phyloP scores from a whole-genome alignment of 192 early-diverging fungal species.

The Podila epigama region DNA sequence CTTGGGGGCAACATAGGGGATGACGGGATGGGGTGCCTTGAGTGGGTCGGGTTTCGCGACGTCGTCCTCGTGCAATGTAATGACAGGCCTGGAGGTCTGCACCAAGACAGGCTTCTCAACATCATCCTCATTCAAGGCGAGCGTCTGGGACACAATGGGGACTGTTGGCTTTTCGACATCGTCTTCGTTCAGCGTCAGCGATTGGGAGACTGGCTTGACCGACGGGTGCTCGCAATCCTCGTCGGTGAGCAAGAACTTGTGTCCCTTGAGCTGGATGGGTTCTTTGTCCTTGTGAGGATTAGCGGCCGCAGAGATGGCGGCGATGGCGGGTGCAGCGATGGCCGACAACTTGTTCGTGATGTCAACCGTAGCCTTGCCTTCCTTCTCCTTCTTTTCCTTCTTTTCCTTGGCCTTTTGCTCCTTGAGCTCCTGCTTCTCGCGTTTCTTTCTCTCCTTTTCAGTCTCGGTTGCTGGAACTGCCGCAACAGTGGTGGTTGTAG shows the following conservation, averaged over 20 bases:
- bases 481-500: no score
- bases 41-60: slow-evolving; percentile 14
- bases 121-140: slow-evolving; percentile 21
- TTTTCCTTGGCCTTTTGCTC: slow-evolving; percentile 4
- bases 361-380: neutral
- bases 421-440: neutral
- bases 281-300: neutral
- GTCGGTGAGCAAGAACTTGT: neutral
- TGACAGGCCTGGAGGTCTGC: neutral
- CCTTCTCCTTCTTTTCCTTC: slow-evolving; percentile 1
- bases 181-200: slow-evolving; percentile 11
- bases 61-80: slow-evolving; percentile 11
- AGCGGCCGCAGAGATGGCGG: neutral
- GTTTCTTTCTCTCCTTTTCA: neutral
- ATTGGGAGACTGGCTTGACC: neutral
- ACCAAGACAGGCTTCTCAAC: slow-evolving; percentile 10
- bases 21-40: slow-evolving; percentile 6
- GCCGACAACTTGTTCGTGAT: neutral
- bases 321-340: neutral
- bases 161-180: slow-evolving; percentile 25
- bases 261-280: neutral
- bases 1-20: slow-evolving; percentile 5
- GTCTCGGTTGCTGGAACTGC: neutral
- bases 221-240: slow-evolving; percentile 7
- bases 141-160: neutral